Evolutionary conservation across 768 basidiomycete genomes (phyloP).

Genomic region (Candolleomyces efflorescens): DNA sequence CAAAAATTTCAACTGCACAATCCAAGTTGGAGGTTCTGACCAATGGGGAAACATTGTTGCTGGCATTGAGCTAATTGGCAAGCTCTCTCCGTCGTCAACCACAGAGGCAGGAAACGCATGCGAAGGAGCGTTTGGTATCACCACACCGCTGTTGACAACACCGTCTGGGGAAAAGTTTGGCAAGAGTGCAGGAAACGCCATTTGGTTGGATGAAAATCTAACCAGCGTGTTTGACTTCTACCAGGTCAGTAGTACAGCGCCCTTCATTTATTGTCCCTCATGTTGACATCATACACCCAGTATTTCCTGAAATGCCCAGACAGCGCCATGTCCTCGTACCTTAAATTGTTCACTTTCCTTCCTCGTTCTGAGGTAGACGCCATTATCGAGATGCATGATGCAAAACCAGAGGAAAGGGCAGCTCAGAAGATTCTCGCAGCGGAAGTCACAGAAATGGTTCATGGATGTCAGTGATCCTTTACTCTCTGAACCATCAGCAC

Average conservation of each 20-base stretch:
- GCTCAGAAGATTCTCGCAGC: slow-evolving; percentile 47
- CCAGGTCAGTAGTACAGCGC: slow-evolving; percentile 49
- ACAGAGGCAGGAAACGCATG: slow-evolving; percentile 5
- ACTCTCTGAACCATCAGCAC: not conserved
- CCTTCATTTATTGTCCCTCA: not conserved
- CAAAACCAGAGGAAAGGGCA: slow-evolving; percentile 42
- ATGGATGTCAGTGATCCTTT: slow-evolving; percentile 26
- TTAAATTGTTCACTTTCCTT: slow-evolving; percentile 81
- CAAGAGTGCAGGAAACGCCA: slow-evolving; percentile 93
- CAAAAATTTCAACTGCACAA: slow-evolving; percentile 58
- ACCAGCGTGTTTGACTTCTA: slow-evolving; percentile 94
- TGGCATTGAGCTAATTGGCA: slow-evolving; percentile 86
- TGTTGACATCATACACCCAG: slow-evolving; percentile 35
- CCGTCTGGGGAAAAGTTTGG: slow-evolving; percentile 93
- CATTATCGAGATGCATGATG: slow-evolving; percentile 56
- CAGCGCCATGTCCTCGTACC: slow-evolving; percentile 71
- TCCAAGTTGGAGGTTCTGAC: slow-evolving; percentile 95
- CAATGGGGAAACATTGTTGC: slow-evolving; percentile 98
- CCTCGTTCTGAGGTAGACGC: slow-evolving; percentile 51
- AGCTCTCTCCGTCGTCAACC: slow-evolving; percentile 25
- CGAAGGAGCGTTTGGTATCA: slow-evolving; percentile 67
- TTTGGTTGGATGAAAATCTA: slow-evolving; percentile 78
- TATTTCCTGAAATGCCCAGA: slow-evolving; percentile 87
- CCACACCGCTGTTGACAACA: slow-evolving; percentile 91
- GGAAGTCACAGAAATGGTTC: slow-evolving; percentile 53